Conservation (phyloP, 169 alveolate species). For the Eimeria brunetti region DNA sequence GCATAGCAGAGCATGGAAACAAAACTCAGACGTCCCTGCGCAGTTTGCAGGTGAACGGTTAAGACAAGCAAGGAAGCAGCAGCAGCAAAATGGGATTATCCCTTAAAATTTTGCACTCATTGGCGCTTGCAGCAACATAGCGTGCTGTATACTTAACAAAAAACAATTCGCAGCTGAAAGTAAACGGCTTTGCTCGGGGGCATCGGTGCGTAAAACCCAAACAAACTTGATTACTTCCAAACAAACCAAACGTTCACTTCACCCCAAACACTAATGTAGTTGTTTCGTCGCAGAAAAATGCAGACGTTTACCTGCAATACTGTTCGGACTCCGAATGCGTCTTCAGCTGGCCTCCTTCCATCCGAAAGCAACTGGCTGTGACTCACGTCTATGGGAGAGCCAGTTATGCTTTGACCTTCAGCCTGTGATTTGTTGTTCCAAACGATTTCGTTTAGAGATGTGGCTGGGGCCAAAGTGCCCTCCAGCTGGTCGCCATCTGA, state of each 20-base stretch:
- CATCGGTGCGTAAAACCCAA: too few species aligned
- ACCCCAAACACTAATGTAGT: too few species aligned
- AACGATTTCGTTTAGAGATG: background rate
- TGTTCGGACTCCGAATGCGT: slow-evolving; percentile 27
- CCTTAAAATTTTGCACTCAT: background rate
- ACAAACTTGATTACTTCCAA: background rate
- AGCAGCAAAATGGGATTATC: background rate
- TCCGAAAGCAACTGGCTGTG: background rate
- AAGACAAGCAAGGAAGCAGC: background rate
- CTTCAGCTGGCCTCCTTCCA: slow-evolving; percentile 21
- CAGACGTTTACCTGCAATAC: slow-evolving; percentile 35
- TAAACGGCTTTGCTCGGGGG: too few species aligned
- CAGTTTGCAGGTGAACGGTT: background rate
- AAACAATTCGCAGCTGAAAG: background rate
- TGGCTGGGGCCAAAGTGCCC: slow-evolving; percentile 16
- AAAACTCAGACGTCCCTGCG: background rate
- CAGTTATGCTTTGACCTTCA: background rate
- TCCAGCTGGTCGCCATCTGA: slow-evolving; percentile 16
- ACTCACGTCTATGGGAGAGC: background rate
- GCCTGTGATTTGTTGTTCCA: slow-evolving; percentile 8
- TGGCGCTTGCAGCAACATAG: background rate
- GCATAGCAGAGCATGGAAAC: background rate
- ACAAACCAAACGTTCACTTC: background rate
- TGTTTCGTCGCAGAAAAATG: background rate
- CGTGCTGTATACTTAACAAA: background rate